Evolutionary conservation across 768 basidiomycete species (phyloP).

Genomic region (Tricholoma furcatifolium): DNA sequence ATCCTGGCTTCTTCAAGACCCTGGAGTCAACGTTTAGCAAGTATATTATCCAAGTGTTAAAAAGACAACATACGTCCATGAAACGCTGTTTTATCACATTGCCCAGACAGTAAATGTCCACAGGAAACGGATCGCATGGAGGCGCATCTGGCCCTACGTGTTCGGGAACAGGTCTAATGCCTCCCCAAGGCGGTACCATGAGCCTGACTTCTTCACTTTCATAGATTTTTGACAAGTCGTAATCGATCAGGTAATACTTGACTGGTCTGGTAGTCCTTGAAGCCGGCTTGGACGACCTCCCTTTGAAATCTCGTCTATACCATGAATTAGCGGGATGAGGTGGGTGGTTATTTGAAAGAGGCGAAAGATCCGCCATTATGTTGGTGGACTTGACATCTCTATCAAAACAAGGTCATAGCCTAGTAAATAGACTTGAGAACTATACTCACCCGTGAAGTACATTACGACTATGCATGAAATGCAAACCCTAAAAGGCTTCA

Average conservation of each 20-base stretch:
- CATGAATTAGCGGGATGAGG: slow-evolving; percentile 20
- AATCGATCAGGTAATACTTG: slow-evolving; percentile 30
- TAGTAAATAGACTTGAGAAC: not conserved
- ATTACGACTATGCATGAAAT: slow-evolving; percentile 31
- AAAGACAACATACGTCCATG: slow-evolving; percentile 6
- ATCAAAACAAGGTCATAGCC: too few relatives aligned
- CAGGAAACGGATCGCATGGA: slow-evolving; percentile 29
- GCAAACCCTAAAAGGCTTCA: slow-evolving; percentile 22
- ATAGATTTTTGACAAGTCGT: slow-evolving; percentile 24
- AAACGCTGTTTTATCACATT: slow-evolving; percentile 23
- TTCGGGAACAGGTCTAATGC: slow-evolving; percentile 38
- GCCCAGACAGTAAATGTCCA: slow-evolving; percentile 35
- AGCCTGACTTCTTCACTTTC: slow-evolving; percentile 20
- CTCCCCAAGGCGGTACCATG: slow-evolving; percentile 32
- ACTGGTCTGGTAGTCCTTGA: slow-evolving; percentile 20
- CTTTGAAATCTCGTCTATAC: slow-evolving; percentile 17
- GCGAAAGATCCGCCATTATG: slow-evolving; percentile 26
- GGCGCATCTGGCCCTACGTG: slow-evolving; percentile 20
- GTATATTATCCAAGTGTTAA: not conserved
- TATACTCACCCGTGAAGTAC: slow-evolving; percentile 29
- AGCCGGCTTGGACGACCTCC: not conserved
- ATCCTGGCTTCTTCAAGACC: too few relatives aligned
- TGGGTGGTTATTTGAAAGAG: slow-evolving; percentile 16
- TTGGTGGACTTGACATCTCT: slow-evolving; percentile 24
- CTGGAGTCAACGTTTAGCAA: too few relatives aligned